Evolutionary conservation across 495 filamentous ascomycete genomes (phyloP), one percentile per base, ranked within the genome.

Genomic region (Aspergillus cavernicola): DNA sequence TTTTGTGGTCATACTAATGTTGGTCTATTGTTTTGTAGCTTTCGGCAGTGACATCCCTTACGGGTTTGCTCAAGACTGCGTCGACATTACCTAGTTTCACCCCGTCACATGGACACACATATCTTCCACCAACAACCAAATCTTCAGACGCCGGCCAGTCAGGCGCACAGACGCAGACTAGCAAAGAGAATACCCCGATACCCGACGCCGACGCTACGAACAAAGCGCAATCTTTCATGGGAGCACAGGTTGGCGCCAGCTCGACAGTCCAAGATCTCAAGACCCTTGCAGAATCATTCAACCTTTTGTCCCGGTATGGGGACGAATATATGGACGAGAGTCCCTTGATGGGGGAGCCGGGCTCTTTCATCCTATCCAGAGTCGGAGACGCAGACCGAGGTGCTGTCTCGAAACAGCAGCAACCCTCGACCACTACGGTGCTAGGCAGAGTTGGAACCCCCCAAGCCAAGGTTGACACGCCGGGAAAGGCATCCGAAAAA

Each of bases 311-410:
- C 13, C 77, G 78, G 31, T 85, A 83, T 50, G 82, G 80, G 20
- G 81, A 86, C 41, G 92, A 97, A 47, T 95, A 82, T 67, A 90
- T 93, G 83, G 90, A 98, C 67, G 90, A 96, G 65, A 93, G 85
- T 58, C 90, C 90, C 2, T 80, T 96, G 41, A 82, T 86, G 1
- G 92, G 92, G 39, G 85, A 88, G 59, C 92, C 92, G 0, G 91
- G 92, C 18, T 82, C 84, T n/a, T 95, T 96, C 69, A 85, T 87
- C 48, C 75, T 95, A 43, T 82, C 82, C 10, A 84, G 71, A 36
- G 49, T 62, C 3, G 69, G 64, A 3, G 70, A 74, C 23, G 54
- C 61, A 12, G 55, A 56, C 12, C 57, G 61, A 40, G 56, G 52
- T 10, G 50, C 58, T 15, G 35, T 44, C 16, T 49, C 59, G 13